phyloP scores from a whole-genome alignment of 768 basidiomycete species.

The Pisolithus albus region DNA sequence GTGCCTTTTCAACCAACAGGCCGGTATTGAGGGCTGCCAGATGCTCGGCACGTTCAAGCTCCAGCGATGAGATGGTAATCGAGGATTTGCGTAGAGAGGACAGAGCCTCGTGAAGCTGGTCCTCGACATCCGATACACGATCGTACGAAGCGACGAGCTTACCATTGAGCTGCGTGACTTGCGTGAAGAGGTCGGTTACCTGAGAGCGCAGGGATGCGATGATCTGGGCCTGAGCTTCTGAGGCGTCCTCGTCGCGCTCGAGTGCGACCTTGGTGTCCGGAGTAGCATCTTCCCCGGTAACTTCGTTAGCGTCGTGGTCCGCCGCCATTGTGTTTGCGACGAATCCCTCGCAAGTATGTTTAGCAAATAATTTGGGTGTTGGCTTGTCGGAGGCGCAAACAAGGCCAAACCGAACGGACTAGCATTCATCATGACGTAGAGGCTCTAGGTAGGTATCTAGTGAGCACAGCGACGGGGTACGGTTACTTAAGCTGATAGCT shows the following conservation, averaged over 20 bases:
- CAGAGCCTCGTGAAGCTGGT: constrained; percentile 67
- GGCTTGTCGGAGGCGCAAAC: background rate
- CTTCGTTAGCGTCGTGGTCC: constrained; percentile 4
- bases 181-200: constrained; percentile 80
- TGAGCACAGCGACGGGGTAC: too few species aligned
- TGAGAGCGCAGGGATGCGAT: constrained; percentile 75
- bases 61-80: constrained; percentile 69
- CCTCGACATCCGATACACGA: constrained; percentile 88
- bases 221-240: constrained; percentile 76
- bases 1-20: constrained; percentile 81
- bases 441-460: background rate
- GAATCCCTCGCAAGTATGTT: background rate
- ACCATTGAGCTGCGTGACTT: constrained; percentile 83
- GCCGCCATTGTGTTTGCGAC: constrained; percentile 5
- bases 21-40: constrained; percentile 87
- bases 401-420: constrained; percentile 14
- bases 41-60: constrained; percentile 81
- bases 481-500: too few species aligned
- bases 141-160: constrained; percentile 93
- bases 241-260: constrained; percentile 25
- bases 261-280: too few species aligned
- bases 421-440: background rate
- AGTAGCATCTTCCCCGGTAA: constrained; percentile 1
- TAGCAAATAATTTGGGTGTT: background rate
- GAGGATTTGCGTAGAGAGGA: constrained; percentile 53